Evolutionary conservation across 768 basidiomycete species (phyloP), one percentile per base, ranked within the genome.

Genomic region (Trametes maxima): DNA sequence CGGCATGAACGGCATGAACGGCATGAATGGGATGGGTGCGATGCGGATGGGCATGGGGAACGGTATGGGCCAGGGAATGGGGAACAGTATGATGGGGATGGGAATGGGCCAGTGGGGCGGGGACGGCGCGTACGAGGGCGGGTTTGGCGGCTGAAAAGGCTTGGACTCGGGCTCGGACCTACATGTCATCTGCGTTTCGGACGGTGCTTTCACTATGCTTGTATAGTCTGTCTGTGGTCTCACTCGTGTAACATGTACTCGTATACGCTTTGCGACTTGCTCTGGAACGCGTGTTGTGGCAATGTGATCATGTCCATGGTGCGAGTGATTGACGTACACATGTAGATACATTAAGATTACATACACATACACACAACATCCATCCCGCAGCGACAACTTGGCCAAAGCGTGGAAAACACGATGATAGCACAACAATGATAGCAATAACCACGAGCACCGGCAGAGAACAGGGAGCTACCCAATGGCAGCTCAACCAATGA

Each of bases 101-200:
- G 62, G 54, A 40, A 60, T 55, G 73, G 69, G 37, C 37, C 72
- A 54, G 81, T 68, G 72, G 81, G 74, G 54, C 77, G 73, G 46
- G 33, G 64, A 64, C 17, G 71, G 65, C 24, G 39, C 21, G 21
- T 76, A 61, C 52, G 65, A 74, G 69, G 82, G 83, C 24, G 57
- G 62, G 0, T 64, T 50, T 39, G 51, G 43, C 11, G 62, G 57
- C 3, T 63, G 67, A 81, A 79, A 12, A 5, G 17, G 24, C 33
- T 35, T 35, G 44, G 13, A 24, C 46, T 37, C 21, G 49, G 35
- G 12, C 12, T 51, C 28, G n/a, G 49, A 37, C 12, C 5, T 47
- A 42, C 40, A 42, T n/a, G 40, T 11, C 46, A 22, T 47, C 25
- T 19, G 22, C 43, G 14, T 44, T 44, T 44, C 43, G 43, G n/a